These are phyloP conservation scores for Pilobolus umbonatus DNA, from an alignment of 192 early-diverging fungal genomes.

Conservation along the genomic window DNA sequence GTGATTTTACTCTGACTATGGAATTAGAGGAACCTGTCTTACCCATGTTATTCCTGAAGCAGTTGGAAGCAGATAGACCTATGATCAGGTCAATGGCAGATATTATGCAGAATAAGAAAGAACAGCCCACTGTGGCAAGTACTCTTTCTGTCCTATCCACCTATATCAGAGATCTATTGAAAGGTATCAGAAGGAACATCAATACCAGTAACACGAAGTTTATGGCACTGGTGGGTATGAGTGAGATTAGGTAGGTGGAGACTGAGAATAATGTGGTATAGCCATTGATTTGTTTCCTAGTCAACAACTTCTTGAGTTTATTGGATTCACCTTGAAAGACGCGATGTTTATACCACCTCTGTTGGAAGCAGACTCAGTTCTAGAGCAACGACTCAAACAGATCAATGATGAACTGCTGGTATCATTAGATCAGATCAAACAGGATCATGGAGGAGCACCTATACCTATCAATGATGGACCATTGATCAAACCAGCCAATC, in stretches of 20 bases:
- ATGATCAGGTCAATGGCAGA: slow-evolving; percentile 13
- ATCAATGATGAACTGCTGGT: slow-evolving; percentile 17
- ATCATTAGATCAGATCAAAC: neutral
- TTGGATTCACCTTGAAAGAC: slow-evolving; percentile 25
- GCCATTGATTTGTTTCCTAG: neutral
- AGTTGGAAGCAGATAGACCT: slow-evolving; percentile 11
- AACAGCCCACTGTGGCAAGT: slow-evolving; percentile 18
- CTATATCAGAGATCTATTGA: slow-evolving; percentile 26
- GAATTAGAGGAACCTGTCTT: slow-evolving; percentile 7
- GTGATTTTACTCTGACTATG: neutral
- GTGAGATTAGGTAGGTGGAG: slow-evolving; percentile 30
- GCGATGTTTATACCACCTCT: slow-evolving; percentile 9
- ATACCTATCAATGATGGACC: neutral
- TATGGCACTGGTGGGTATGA: slow-evolving; percentile 28
- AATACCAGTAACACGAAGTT: slow-evolving; percentile 32
- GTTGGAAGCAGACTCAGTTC: neutral
- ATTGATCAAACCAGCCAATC: slow-evolving; percentile 4
- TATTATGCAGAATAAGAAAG: neutral
- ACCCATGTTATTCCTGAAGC: slow-evolving; percentile 6
- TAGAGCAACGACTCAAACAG: neutral
- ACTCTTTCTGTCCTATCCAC: slow-evolving; percentile 8
- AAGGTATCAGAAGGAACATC: slow-evolving; percentile 25
- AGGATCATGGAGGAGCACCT: neutral
- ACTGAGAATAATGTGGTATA: neutral
- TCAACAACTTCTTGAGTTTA: neutral